Conservation (phyloP, 306 rosid genomes). For the Styphnolobium japonicum region DNA sequence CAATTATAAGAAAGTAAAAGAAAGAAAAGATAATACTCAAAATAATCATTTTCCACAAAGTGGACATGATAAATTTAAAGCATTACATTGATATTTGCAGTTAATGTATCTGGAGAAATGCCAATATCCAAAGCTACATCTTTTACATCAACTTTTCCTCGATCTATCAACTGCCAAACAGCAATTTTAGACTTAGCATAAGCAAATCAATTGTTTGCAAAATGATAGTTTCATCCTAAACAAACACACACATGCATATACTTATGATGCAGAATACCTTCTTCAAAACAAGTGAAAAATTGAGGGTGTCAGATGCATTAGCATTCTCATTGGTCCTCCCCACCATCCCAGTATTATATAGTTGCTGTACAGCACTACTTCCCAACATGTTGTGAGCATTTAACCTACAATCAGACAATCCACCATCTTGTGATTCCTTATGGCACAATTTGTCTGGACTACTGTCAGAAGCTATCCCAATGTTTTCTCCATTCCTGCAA, state of each 20-base stretch:
- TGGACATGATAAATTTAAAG: not conserved
- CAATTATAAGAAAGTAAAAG: too few relatives aligned
- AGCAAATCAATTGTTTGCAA: slow-evolving; percentile 17
- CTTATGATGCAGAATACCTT: slow-evolving; percentile 52
- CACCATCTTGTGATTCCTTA: slow-evolving; percentile 39
- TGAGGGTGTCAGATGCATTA: slow-evolving; percentile 40
- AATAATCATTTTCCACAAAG: not conserved
- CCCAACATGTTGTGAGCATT: slow-evolving; percentile 29
- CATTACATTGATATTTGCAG: slow-evolving; percentile 72
- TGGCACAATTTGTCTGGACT: slow-evolving; percentile 43
- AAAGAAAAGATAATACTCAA: not conserved
- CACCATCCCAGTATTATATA: slow-evolving; percentile 30
- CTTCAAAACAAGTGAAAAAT: slow-evolving; percentile 61
- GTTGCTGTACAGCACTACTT: slow-evolving; percentile 40
- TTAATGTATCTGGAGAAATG: slow-evolving; percentile 65
- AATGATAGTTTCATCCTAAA: slow-evolving; percentile 16
- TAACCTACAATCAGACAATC: slow-evolving; percentile 32
- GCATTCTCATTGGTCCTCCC: slow-evolving; percentile 46
- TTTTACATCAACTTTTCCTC: slow-evolving; percentile 74
- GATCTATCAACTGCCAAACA: slow-evolving; percentile 81
- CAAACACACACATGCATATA: not conserved
- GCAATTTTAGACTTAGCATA: slow-evolving; percentile 18
- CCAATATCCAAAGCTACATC: slow-evolving; percentile 87
- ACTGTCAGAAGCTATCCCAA: slow-evolving; percentile 35
- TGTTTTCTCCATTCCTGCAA: slow-evolving; percentile 52